Percentiles rank a stretch among this genome's conserved stretches.
phyloP scores from a whole-genome alignment of 2,329 filamentous ascomycete species.

The Penicillium sp. region DNA sequence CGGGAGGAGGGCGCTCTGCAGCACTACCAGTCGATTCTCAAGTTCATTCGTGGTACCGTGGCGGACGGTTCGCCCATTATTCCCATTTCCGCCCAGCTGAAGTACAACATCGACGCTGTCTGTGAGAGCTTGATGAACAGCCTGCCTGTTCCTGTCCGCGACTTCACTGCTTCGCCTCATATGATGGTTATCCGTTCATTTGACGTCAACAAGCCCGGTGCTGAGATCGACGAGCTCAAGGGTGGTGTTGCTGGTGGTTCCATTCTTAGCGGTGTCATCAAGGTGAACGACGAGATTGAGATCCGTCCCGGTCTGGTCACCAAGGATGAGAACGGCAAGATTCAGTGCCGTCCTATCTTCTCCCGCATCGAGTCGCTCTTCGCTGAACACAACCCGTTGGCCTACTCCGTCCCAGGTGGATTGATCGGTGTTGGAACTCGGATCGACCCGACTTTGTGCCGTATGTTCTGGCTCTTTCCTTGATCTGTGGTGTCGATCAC shows the following conservation, averaged over 20 bases:
- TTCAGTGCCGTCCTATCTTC: constrained; percentile 97
- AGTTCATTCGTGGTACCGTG: constrained; percentile 97
- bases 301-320: constrained; percentile 98
- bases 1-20: constrained; percentile 88
- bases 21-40: constrained; percentile 95
- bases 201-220: constrained; percentile 99
- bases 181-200: constrained; percentile 99
- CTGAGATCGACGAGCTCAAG: constrained; percentile 97
- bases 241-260: constrained; percentile 96
- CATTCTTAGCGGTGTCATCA: constrained; percentile 94
- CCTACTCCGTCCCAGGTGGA: constrained; percentile 54
- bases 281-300: constrained; percentile 96
- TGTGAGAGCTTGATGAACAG: constrained; percentile 94
- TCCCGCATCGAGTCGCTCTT: constrained; percentile 92
- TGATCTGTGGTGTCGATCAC: not conserved
- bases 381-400: constrained; percentile 96
- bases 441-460: constrained; percentile 95
- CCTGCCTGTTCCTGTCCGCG: constrained; percentile 85
- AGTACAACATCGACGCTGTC: constrained; percentile 99
- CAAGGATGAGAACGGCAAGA: constrained; percentile 86
- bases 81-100: constrained; percentile 94
- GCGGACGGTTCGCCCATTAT: constrained; percentile 94
- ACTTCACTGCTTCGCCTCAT: constrained; percentile 88
- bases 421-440: constrained; percentile 97
- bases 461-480: constrained; percentile 2